These are phyloP conservation scores for Logfia minima DNA, from an alignment of 129 eudicot genomes.

Conservation along the genomic window DNA sequence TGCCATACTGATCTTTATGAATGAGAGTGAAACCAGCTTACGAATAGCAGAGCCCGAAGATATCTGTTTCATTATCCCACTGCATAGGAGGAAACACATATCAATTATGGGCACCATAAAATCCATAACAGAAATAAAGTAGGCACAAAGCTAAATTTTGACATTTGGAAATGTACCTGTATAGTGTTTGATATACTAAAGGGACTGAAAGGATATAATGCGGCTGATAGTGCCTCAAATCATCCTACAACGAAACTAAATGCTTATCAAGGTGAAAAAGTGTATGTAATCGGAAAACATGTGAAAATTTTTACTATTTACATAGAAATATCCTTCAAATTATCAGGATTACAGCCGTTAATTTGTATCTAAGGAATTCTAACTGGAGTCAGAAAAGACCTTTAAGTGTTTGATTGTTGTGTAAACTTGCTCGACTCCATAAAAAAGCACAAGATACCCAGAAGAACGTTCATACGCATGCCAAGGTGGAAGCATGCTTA, in stretches of 20 bases:
- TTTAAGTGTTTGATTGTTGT: conserved; percentile 65
- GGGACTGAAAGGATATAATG: conserved; percentile 6
- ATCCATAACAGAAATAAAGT: background rate
- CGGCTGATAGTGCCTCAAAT: conserved; percentile 4
- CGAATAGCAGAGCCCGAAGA: conserved; percentile 59
- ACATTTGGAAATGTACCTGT: background rate
- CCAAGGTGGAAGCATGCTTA: conserved; percentile 99
- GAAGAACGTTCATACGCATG: conserved; percentile 94
- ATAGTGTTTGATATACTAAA: conserved; percentile 2
- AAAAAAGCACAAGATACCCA: conserved; percentile 71
- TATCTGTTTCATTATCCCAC: conserved; percentile 89
- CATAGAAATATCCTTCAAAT: background rate
- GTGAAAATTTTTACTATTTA: background rate
- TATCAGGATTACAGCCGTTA: background rate
- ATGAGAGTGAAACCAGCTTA: conserved; percentile 60
- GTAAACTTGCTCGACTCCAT: conserved; percentile 78
- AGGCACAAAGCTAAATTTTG: background rate
- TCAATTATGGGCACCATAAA: background rate
- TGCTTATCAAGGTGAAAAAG: conserved; percentile 6
- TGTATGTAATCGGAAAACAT: conserved; percentile 9
- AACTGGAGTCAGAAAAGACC: conserved; percentile 39
- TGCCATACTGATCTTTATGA: conserved; percentile 72
- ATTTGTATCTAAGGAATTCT: conserved; percentile 4
- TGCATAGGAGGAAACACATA: conserved; percentile 37
- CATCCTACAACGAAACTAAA: conserved; percentile 43